phyloP scores from a whole-genome alignment of 2,329 filamentous ascomycete species.

The Epichloe baconii region DNA sequence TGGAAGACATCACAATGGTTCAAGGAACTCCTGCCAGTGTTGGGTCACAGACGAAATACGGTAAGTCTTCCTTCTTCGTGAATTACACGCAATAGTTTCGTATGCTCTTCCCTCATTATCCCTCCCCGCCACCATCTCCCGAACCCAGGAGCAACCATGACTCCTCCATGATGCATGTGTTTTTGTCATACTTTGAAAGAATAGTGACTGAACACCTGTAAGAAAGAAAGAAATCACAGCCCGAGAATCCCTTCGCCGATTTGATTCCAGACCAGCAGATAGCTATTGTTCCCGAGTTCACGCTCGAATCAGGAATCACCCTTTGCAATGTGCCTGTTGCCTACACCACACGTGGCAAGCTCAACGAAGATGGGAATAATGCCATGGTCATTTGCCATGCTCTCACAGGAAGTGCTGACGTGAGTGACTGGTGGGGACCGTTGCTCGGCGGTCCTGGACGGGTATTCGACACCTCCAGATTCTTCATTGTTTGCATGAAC shows the following conservation, averaged over 20 bases:
- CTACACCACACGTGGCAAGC: constrained; percentile 51
- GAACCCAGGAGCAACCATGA: background rate
- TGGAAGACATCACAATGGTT: constrained; percentile 10
- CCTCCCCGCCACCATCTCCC: background rate
- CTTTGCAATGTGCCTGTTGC: constrained; percentile 64
- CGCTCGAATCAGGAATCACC: constrained; percentile 80
- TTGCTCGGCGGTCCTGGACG: constrained; percentile 64
- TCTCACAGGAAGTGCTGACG: constrained; percentile 73
- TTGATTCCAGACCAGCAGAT: constrained; percentile 84
- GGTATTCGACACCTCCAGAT: constrained; percentile 69
- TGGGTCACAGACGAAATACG: constrained; percentile 13
- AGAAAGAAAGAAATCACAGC: constrained; percentile 55
- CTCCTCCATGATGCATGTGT: background rate
- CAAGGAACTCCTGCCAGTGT: constrained; percentile 11
- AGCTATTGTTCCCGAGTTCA: constrained; percentile 77
- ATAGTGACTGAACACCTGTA: constrained; percentile 48
- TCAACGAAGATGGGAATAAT: constrained; percentile 48
- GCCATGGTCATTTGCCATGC: constrained; percentile 72
- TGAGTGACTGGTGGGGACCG: constrained; percentile 81
- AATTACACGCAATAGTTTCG: background rate
- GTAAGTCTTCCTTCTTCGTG: constrained; percentile 12
- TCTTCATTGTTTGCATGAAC: constrained; percentile 81
- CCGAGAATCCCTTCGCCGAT: constrained; percentile 80
- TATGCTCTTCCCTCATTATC: background rate
- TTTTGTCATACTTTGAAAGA: constrained; percentile 18